Conservation (phyloP, 1,139 yeast genomes). For the Kodamaea sp. region DNA sequence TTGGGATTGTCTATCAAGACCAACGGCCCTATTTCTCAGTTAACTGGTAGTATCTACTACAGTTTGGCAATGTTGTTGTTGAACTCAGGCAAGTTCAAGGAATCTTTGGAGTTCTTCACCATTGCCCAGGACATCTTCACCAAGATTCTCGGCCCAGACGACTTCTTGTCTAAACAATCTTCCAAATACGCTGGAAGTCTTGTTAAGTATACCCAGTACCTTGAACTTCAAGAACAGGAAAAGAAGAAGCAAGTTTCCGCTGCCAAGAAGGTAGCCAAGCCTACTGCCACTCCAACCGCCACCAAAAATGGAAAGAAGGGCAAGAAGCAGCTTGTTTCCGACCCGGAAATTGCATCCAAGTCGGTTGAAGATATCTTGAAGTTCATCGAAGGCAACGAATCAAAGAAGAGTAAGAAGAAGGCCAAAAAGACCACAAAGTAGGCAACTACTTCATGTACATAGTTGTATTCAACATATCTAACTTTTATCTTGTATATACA, state of each 20-base stretch:
- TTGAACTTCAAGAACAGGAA: constrained; percentile 33
- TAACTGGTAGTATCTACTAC: constrained; percentile 60
- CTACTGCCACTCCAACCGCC: constrained; percentile 18
- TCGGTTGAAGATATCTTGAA: constrained; percentile 69
- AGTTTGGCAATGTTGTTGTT: constrained; percentile 69
- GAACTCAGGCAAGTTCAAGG: constrained; percentile 51
- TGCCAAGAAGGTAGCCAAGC: constrained; percentile 15
- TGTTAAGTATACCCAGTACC: constrained; percentile 39
- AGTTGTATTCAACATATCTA: constrained; percentile 13
- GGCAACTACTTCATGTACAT: constrained; percentile 7
- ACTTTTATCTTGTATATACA: constrained; percentile 13
- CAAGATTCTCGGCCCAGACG: constrained; percentile 61
- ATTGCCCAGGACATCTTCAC: constrained; percentile 56
- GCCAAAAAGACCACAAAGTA: too few relatives aligned
- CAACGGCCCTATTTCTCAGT: constrained; percentile 60
- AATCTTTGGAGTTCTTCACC: constrained; percentile 55
- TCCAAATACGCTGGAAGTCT: constrained; percentile 61
- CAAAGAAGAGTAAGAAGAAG: constrained; percentile 20
- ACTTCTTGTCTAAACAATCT: constrained; percentile 62
- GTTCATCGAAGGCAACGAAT: constrained; percentile 57
- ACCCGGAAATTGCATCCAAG: constrained; percentile 58
- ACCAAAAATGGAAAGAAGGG: constrained; percentile 12
- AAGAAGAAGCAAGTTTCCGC: constrained; percentile 23
- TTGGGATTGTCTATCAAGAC: constrained; percentile 47
- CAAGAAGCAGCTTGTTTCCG: constrained; percentile 31